Evolutionary conservation across 73 alveolate genomes (phyloP).

Genomic region (Paramecium octaurelia): DNA sequence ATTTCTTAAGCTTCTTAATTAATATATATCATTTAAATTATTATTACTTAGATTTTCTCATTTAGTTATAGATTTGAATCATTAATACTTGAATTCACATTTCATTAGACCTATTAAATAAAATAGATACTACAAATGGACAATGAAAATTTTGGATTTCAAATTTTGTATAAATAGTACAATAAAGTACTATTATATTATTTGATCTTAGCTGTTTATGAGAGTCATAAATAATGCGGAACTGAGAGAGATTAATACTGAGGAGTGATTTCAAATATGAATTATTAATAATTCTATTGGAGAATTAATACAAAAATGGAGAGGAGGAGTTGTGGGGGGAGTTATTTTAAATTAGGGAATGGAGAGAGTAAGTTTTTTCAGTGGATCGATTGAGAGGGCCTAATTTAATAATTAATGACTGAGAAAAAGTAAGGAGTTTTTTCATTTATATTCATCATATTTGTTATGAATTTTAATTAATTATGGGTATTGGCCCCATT

Average conservation of each 20-base stretch:
- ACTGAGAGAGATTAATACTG: no score
- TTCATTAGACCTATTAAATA: no score
- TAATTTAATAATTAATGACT: background rate
- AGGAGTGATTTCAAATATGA: no score
- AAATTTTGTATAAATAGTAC: background rate
- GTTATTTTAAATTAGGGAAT: background rate
- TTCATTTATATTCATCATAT: background rate
- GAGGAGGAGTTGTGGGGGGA: background rate
- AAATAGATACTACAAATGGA: no score
- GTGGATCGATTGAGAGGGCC: background rate
- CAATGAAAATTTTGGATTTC: background rate
- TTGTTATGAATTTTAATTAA: constrained; percentile 17
- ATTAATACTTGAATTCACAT: background rate
- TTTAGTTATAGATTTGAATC: background rate
- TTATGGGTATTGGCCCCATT: background rate
- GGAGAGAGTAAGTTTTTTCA: background rate
- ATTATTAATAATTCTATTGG: background rate
- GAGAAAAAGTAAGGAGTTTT: background rate
- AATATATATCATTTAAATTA: no score
- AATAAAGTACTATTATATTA: background rate
- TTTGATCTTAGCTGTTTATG: background rate
- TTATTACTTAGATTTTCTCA: no score
- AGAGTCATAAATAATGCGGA: background rate
- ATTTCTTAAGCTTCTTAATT: no score
- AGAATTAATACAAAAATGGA: background rate